Evolutionary conservation across 2,329 filamentous ascomycete species (phyloP), one percentile per base, ranked within the genome.

Genomic region (Cryphonectria japonica): DNA sequence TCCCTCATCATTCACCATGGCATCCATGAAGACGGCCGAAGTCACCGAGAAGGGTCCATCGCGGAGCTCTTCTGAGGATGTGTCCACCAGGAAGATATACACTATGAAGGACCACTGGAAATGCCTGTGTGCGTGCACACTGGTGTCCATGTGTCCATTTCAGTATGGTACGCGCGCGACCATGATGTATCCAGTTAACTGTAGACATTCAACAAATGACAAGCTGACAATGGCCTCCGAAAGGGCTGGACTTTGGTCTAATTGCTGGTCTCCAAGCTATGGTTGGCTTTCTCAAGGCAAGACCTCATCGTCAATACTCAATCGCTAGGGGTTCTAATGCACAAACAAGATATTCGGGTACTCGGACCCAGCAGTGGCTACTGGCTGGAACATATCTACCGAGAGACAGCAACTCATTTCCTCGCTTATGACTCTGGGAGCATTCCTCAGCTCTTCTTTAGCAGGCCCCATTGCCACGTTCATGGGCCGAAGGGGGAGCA

Each of bases 241-340:
- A 9, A 72, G 66, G 66, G 34, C 19, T 72, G 34, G 83, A 87
- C 73, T 87, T 86, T 74, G 84, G 85, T 32, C 77, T 85, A 32
- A 86, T 86, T 66, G 83, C 83, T 37, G 84, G 84, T 54, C 75
- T 86, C 0, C 85, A 86, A 76, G 85, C 84, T 71, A 86, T 86
- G 84, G 76, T 79, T 2, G 84, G 84, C 19, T 86, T 86, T 66
- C 79, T 86, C 6, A 77, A 82, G 76, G 83, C 82, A 73, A 22
- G 76, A 37, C 14, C 65, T n/a, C 19, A 22, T 16, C 11, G 26
- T 22, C 2, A 3, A 41, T 6, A 11, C 1, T 8, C 11, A 8
- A 14, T 34, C 8, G 0, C 2, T 34, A n/a, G 16, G 9, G 19
- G 8, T 64, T 6, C 39, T 59, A 43, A 63, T 50, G 19, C 22